A percentile compares a stretch with the other conserved stretches of the same genome.
Evolutionary conservation across 1,284 basidiomycete genomes (phyloP).

Genomic region (Ustilago cynodontis): DNA sequence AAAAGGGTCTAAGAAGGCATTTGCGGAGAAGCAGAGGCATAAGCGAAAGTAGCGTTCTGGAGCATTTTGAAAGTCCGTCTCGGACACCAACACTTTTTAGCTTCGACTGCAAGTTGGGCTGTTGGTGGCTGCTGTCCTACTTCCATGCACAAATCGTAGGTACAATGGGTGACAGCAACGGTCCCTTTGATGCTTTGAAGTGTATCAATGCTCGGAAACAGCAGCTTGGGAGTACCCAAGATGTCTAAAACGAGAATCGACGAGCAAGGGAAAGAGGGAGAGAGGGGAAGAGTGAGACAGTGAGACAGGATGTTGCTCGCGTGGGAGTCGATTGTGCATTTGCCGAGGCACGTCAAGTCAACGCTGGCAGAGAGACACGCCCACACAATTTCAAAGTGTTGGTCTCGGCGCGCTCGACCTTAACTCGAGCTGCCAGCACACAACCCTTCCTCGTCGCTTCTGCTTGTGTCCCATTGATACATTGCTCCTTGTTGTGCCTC

Average conservation of each 20-base stretch:
- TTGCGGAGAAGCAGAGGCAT: not conserved
- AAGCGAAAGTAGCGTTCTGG: not conserved
- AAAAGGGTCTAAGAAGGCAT: not conserved
- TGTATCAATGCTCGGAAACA: not conserved
- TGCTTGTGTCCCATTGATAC: not conserved
- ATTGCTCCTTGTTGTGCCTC: not conserved
- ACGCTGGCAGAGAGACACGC: not conserved
- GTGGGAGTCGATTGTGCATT: slow-evolving; percentile 2
- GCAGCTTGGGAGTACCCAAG: not conserved
- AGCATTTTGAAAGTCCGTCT: slow-evolving; percentile 14
- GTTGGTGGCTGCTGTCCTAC: not conserved
- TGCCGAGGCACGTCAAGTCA: slow-evolving; percentile 7
- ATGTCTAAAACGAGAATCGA: not conserved
- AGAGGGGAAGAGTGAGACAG: too few relatives aligned
- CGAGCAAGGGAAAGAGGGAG: not conserved
- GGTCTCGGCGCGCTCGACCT: slow-evolving; percentile 2
- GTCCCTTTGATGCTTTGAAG: not conserved
- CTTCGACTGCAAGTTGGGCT: not conserved
- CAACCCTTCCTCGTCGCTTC: not conserved
- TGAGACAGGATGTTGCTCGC: too few relatives aligned
- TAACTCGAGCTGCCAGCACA: not conserved
- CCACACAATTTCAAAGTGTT: not conserved
- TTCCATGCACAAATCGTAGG: not conserved
- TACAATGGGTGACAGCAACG: not conserved
- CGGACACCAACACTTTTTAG: not conserved